These are phyloP conservation scores for Podaxis carcinomalis DNA, from an alignment of 768 basidiomycete species.

Conservation along the genomic window DNA sequence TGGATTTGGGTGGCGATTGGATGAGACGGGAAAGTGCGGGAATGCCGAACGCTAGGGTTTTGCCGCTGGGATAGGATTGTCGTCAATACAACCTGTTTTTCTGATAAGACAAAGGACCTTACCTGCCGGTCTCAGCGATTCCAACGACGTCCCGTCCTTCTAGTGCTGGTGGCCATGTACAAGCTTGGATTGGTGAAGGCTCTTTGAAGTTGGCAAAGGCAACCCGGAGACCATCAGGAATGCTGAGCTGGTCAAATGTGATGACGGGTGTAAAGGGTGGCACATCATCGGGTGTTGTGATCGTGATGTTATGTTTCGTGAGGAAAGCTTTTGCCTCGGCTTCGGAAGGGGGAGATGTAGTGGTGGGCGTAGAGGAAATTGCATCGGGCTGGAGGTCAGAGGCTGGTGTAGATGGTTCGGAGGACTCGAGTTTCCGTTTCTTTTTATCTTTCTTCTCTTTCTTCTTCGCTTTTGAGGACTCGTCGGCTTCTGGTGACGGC, in stretches of 20 bases:
- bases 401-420: conserved; percentile 16
- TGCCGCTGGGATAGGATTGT: conserved; percentile 54
- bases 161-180: conserved; percentile 88
- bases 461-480: conserved; percentile 13
- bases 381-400: conserved; percentile 16
- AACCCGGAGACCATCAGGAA: conserved; percentile 56
- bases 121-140: conserved; percentile 95
- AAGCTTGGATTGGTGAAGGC: conserved; percentile 95
- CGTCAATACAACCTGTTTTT: neutral
- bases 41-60: conserved; percentile 94
- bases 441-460: conserved; percentile 35
- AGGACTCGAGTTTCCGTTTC: conserved; percentile 36
- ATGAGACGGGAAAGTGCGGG: conserved; percentile 77
- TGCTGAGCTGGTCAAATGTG: conserved; percentile 66
- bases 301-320: conserved; percentile 65
- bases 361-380: conserved; percentile 12
- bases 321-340: conserved; percentile 61
- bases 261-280: conserved; percentile 59
- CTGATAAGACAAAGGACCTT: conserved; percentile 11
- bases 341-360: conserved; percentile 23
- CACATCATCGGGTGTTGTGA: conserved; percentile 49
- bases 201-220: conserved; percentile 73
- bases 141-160: conserved; percentile 86
- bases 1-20: conserved; percentile 26
- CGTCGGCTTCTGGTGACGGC: neutral